phyloP scores from a whole-genome alignment of 2,329 filamentous ascomycete genomes.

The Thermochaetoides dissita region DNA sequence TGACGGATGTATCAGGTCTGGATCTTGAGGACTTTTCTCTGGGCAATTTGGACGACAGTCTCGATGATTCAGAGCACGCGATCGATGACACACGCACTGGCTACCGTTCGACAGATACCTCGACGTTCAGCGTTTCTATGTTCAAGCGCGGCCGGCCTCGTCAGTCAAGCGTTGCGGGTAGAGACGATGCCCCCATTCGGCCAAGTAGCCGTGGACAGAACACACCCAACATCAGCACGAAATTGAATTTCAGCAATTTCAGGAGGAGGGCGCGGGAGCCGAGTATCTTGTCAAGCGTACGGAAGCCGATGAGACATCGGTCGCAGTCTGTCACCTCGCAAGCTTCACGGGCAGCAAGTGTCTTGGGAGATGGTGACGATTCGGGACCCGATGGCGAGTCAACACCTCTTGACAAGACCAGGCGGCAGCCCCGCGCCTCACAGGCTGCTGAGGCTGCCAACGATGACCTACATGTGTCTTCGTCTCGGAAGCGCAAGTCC shows the following conservation, averaged over 20 bases:
- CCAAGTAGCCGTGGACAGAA: conserved; percentile 37
- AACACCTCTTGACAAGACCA: conserved; percentile 13
- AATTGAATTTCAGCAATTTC: conserved; percentile 44
- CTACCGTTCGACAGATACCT: conserved; percentile 28
- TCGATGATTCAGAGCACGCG: conserved; percentile 22
- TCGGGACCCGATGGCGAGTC: conserved; percentile 18
- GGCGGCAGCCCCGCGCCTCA: conserved; percentile 10
- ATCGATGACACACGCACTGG: conserved; percentile 18
- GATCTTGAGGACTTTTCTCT: conserved; percentile 36
- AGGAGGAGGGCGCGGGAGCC: conserved; percentile 43
- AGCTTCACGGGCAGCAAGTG: conserved; percentile 8
- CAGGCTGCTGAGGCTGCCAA: not conserved
- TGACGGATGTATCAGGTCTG: conserved; percentile 30
- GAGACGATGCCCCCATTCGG: conserved; percentile 37
- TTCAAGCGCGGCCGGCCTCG: conserved; percentile 31
- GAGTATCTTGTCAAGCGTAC: conserved; percentile 43
- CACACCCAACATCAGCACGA: conserved; percentile 34
- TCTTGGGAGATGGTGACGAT: conserved; percentile 16
- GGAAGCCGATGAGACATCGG: conserved; percentile 22
- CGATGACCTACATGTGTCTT: conserved; percentile 12
- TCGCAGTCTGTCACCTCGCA: conserved; percentile 14
- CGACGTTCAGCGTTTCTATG: conserved; percentile 31
- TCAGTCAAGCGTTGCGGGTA: conserved; percentile 36
- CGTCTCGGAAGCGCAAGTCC: conserved; percentile 44
- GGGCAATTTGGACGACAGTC: conserved; percentile 27